Conservation (phyloP, 1,284 basidiomycete species). For the Leccinum ponderosum region DNA sequence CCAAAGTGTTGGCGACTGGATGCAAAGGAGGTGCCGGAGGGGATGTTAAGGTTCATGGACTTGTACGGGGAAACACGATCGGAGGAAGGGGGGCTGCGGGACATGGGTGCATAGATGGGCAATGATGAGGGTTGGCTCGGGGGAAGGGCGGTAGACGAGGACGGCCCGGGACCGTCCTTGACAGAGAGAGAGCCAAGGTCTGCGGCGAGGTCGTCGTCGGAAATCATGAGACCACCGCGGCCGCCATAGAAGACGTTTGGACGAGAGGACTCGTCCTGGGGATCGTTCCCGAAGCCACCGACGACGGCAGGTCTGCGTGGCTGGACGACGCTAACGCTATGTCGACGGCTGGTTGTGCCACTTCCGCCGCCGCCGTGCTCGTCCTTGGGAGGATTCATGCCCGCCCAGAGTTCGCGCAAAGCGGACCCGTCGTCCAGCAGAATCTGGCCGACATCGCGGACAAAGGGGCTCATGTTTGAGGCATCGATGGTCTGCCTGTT, state of each 20-base stretch:
- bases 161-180: slow-evolving; percentile 46
- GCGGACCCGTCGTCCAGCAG: slow-evolving; percentile 67
- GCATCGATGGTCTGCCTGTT: slow-evolving; percentile 53
- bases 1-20: slow-evolving; percentile 48
- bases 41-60: slow-evolving; percentile 56
- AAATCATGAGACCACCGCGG: slow-evolving; percentile 61
- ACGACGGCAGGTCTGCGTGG: slow-evolving; percentile 65
- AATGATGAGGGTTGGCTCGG: slow-evolving; percentile 63
- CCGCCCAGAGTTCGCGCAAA: slow-evolving; percentile 70
- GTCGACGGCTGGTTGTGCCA: slow-evolving; percentile 81
- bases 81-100: slow-evolving; percentile 57
- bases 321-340: slow-evolving; percentile 85
- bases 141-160: slow-evolving; percentile 44
- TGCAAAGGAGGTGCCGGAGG: slow-evolving; percentile 41
- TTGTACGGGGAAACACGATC: slow-evolving; percentile 60
- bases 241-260: slow-evolving; percentile 29
- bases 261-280: slow-evolving; percentile 43
- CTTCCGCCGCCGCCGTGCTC: slow-evolving; percentile 67
- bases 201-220: slow-evolving; percentile 80
- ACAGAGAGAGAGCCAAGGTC: slow-evolving; percentile 68
- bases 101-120: slow-evolving; percentile 69
- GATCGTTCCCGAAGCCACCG: slow-evolving; percentile 54
- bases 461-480: slow-evolving; percentile 80
- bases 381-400: slow-evolving; percentile 54
- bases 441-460: slow-evolving; percentile 76